Evolutionary conservation across 2,329 filamentous ascomycete species (phyloP).

Genomic region (Paraconiothyrium sp.): DNA sequence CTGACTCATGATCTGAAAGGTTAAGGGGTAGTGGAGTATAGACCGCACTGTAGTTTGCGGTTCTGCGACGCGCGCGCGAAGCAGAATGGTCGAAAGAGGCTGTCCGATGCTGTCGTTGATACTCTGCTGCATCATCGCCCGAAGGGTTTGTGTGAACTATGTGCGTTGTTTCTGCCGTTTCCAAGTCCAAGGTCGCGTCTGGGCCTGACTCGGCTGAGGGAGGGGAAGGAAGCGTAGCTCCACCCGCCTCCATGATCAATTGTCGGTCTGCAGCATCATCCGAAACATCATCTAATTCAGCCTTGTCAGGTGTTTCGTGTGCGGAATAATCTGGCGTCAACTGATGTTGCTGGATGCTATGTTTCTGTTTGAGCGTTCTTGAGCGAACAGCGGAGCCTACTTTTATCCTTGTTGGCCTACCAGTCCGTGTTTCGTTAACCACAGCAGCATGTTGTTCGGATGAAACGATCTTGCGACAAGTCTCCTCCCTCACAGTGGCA

Average conservation of each 20-base stretch:
- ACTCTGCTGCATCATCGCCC: not conserved
- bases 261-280: slow-evolving; percentile 2
- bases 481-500: too few relatives aligned
- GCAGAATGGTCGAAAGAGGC: not conserved
- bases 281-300: not conserved
- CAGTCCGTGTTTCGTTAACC: not conserved
- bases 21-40: not conserved
- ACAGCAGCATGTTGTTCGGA: not conserved
- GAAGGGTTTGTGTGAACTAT: not conserved
- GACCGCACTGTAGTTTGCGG: not conserved
- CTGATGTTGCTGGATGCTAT: not conserved
- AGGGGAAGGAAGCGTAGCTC: not conserved
- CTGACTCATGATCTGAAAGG: not conserved
- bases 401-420: not conserved
- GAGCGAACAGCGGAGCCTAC: not conserved
- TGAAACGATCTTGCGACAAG: not conserved
- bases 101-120: not conserved
- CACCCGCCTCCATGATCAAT: not conserved
- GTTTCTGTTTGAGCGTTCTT: not conserved
- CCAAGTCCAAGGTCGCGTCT: not conserved
- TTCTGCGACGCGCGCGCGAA: not conserved
- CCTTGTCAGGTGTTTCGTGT: not conserved
- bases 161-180: not conserved
- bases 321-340: not conserved
- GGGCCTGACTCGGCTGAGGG: not conserved